Evolutionary conservation across 2,329 filamentous ascomycete species (phyloP), one percentile per base, ranked within the genome.

Genomic region (Cladosporium cucumerinum): DNA sequence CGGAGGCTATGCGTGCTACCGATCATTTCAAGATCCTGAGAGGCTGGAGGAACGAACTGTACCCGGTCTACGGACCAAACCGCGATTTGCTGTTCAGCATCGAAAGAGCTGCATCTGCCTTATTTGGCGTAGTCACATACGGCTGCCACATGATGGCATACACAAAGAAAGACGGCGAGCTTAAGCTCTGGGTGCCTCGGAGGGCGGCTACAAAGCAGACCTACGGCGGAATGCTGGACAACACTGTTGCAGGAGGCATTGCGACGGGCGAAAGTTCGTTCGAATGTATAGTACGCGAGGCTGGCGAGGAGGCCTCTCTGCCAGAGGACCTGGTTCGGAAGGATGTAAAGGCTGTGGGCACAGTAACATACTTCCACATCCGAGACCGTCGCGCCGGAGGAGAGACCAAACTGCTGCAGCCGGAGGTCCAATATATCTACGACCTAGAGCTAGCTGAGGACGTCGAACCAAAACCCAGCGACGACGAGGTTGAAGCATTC

Each of bases 171-270:
- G 72, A 78, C 1, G 79, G 72, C 51, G 89, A 88, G 21, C 78
- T 96, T 52, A 89, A 87, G 72, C 82, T 99, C 48, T 98, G 95
- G 94, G 86, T 96, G 1, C 91, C 95, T 3, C 85, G 88, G 54
- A 85, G 95, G 11, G 86, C 93, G 14, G 82, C 82, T 59, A 85
- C 82, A 65, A 99, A 98, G 81, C 87, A 91, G 69, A 97, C 93
- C 0, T 99, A 94, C 74, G 89, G 90, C 0, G 85, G 90, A n/a
- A 93, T 97, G 82, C 82, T 99, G 69, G 95, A 99, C 78, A 99
- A 98, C 77, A 93, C 93, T 1, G 95, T 96, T 7, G 95, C 93
- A 0, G 91, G 91, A 3, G 91, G 92, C 0, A 88, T 98, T 70
- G 88, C 89, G 75, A 91, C 91, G 0, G 90, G 89, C 16, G 93